Conservation (phyloP, 768 basidiomycete genomes). For the Russula virescens region DNA sequence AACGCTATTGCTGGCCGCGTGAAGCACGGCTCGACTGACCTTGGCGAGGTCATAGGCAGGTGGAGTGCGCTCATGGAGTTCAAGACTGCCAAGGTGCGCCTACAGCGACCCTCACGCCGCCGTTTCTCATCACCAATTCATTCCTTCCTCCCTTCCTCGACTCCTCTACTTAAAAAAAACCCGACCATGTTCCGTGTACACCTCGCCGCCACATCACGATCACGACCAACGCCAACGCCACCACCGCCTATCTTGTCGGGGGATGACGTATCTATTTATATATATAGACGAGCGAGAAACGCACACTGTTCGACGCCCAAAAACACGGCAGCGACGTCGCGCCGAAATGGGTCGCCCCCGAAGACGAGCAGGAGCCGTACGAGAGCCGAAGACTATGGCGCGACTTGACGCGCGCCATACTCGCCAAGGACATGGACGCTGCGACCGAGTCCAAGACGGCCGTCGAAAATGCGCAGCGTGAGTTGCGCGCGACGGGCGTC, state of each 20-base stretch:
- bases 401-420: slow-evolving; percentile 79
- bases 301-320: slow-evolving; percentile 77
- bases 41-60: slow-evolving; percentile 83
- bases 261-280: no score
- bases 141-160: no score
- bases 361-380: slow-evolving; percentile 81
- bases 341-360: slow-evolving; percentile 80
- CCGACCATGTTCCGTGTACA: no score
- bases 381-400: slow-evolving; percentile 80
- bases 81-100: slow-evolving; percentile 56
- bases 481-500: slow-evolving; percentile 62
- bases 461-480: slow-evolving; percentile 91
- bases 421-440: slow-evolving; percentile 85
- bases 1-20: slow-evolving; percentile 84
- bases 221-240: no score
- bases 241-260: no score
- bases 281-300: slow-evolving; percentile 56
- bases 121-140: background rate
- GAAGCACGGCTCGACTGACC: slow-evolving; percentile 52
- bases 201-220: no score
- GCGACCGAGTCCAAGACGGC: slow-evolving; percentile 86
- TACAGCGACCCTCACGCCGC: background rate
- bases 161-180: no score
- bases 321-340: slow-evolving; percentile 69
- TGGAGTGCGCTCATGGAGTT: slow-evolving; percentile 93